Base-by-base conservation (phyloP, 108 stramenopile species). In the Skeletonema menzelii region DNA sequence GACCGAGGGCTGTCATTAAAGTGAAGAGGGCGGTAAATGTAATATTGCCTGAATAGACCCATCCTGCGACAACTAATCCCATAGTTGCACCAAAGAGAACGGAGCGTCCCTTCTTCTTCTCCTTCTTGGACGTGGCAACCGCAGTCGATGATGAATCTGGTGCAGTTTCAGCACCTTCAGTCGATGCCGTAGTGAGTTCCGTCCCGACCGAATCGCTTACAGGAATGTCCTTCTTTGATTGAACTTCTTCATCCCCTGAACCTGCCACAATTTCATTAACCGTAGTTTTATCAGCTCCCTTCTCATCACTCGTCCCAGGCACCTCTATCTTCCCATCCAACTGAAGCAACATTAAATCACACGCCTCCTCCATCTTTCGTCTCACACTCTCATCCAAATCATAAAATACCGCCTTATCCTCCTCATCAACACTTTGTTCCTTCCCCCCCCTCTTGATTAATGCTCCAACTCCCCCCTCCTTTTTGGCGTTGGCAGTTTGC, bases 21-120 rank as follows among this genome's bases (percentile, higher is more conserved):
- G 92, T 86, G 70, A 98, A 97, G 34, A 96, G 80, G 13, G 83
- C 69, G 40, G 97, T 94, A 72, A 98, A 98, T 31, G 96, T 69
- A 72, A 88, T 93, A 66, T 95, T 93, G 3, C 97, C 96, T 34
- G 87, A 90, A 69, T 97, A 96, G 32, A 98, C 95, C 97, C 97
- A 98, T 19, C 73, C 62, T 13, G 97, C 96, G 6, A 94, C 93
- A 26, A 83, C 63, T 2, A 82, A 74, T 22, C 95, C 97, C 94
- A 99, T 90, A 32, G 85, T 60, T 6, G 90, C 91, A 13, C 97
- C 96, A 60, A 91, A 91, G 64, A 89, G 72, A 35, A 92, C 77
- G 31, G 89, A 90, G 0, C 94, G 87, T 19, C 80, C 75, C 63
- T 63, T 75, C 46, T 72, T 73, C 65, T 84, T 71, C 61, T 75